These are phyloP conservation scores for Fusarium pilosicola DNA, from an alignment of 2,329 filamentous ascomycete species.

Conservation along the genomic window DNA sequence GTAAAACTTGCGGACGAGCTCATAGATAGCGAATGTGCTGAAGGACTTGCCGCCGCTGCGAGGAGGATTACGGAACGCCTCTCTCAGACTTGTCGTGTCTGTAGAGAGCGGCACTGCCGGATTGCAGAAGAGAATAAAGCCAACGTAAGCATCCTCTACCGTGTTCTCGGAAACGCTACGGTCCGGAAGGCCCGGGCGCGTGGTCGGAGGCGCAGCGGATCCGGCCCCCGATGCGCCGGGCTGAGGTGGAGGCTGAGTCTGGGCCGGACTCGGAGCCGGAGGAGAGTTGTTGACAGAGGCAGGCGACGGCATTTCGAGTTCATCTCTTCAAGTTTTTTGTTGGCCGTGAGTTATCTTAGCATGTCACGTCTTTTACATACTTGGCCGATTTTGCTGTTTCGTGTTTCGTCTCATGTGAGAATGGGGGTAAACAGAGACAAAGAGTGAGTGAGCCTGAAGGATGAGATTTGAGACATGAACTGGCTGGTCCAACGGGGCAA, in stretches of 20 bases:
- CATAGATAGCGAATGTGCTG: conserved; percentile 78
- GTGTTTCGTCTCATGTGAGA: conserved; percentile 24
- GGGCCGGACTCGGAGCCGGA: conserved; percentile 15
- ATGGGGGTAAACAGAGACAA: conserved; percentile 12
- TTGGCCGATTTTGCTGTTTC: conserved; percentile 8
- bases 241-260: conserved; percentile 28
- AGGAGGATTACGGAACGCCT: conserved; percentile 81
- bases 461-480: conserved; percentile 35
- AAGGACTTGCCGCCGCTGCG: conserved; percentile 90
- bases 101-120: conserved; percentile 74
- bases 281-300: conserved; percentile 19
- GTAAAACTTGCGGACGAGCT: conserved; percentile 82
- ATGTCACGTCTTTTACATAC: conserved; percentile 21
- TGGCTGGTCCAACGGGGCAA: conserved; percentile 12
- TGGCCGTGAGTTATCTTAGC: background rate
- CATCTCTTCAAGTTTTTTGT: conserved; percentile 32
- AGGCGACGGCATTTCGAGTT: conserved; percentile 37
- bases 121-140: conserved; percentile 92
- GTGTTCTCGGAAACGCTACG: conserved; percentile 73
- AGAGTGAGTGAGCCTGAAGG: background rate
- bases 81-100: conserved; percentile 76
- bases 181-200: conserved; percentile 64
- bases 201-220: conserved; percentile 29
- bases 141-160: conserved; percentile 84
- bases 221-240: conserved; percentile 31